phyloP scores from a whole-genome alignment of 2,329 filamentous ascomycete genomes.

The Sporothrix luriei region DNA sequence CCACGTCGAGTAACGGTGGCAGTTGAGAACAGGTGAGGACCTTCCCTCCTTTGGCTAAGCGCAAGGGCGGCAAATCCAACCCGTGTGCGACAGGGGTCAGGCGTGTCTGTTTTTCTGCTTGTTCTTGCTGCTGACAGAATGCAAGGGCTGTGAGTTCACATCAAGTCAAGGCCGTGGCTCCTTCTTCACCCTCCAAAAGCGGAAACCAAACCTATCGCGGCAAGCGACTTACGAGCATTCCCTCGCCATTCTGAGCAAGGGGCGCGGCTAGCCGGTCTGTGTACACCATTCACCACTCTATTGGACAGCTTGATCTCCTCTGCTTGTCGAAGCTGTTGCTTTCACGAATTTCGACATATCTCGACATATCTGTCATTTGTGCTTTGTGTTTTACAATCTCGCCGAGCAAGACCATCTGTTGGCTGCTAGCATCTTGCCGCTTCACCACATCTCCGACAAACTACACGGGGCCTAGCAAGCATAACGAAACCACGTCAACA shows the following conservation, averaged over 20 bases:
- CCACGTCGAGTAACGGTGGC: slow-evolving; percentile 5
- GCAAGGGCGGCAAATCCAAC: slow-evolving; percentile 17
- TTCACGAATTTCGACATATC: not conserved
- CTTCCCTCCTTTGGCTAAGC: slow-evolving; percentile 23
- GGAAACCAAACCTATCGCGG: slow-evolving; percentile 14
- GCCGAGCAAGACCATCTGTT: not conserved
- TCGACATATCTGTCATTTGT: not conserved
- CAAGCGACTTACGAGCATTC: slow-evolving; percentile 14
- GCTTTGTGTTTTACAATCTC: not conserved
- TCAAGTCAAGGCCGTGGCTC: not conserved
- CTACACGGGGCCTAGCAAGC: not conserved
- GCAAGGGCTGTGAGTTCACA: not conserved
- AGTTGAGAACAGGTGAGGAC: not conserved
- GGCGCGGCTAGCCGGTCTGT: not conserved
- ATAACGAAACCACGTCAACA: not conserved
- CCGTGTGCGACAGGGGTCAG: slow-evolving; percentile 14
- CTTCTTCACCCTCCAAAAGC: slow-evolving; percentile 9
- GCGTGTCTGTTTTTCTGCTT: too few relatives aligned
- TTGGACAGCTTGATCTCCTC: not conserved
- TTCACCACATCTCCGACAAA: not conserved
- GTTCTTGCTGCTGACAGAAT: slow-evolving; percentile 17
- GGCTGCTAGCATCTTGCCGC: not conserved
- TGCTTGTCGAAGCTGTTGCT: not conserved
- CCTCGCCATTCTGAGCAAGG: not conserved
- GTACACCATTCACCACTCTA: not conserved